Evolutionary conservation across 139 green algal genomes (phyloP).

Genomic region (Medakamo hakoo): DNA sequence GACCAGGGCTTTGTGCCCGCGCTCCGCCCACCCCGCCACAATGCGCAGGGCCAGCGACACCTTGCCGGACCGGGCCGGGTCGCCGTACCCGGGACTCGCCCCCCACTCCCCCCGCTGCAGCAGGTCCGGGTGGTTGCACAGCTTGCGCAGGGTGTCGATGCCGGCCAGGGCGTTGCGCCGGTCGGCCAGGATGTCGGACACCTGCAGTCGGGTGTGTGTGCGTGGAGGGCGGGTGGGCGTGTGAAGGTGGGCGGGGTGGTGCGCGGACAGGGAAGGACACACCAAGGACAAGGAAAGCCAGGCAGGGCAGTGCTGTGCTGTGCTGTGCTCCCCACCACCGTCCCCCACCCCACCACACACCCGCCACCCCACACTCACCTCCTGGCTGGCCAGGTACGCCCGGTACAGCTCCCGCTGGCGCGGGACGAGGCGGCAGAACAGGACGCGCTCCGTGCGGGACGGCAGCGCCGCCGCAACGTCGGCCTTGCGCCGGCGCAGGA

Average conservation of each 20-base stretch:
- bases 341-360: no score
- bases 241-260: no score
- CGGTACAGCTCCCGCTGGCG: constrained; percentile 80
- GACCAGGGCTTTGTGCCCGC: constrained; percentile 60
- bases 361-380: constrained; percentile 33
- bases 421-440: constrained; percentile 77
- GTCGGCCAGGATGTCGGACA: constrained; percentile 27
- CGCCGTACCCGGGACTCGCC: constrained; percentile 34
- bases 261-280: no score
- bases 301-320: no score
- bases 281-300: no score
- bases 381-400: constrained; percentile 50
- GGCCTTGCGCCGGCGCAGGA: constrained; percentile 80
- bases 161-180: constrained; percentile 58
- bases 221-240: no score
- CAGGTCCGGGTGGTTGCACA: constrained; percentile 98
- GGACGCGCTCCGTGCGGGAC: constrained; percentile 89
- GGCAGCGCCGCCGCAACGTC: constrained; percentile 80
- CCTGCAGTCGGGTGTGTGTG: no score
- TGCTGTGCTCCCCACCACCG: no score
- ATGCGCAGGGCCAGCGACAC: constrained; percentile 55
- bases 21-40: constrained; percentile 53
- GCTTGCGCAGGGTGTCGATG: constrained; percentile 93
- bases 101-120: constrained; percentile 50
- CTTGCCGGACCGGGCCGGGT: constrained; percentile 61